Evolutionary conservation across 2,329 filamentous ascomycete genomes (phyloP), one percentile per base, ranked within the genome.

Genomic region (Alternaria panax): DNA sequence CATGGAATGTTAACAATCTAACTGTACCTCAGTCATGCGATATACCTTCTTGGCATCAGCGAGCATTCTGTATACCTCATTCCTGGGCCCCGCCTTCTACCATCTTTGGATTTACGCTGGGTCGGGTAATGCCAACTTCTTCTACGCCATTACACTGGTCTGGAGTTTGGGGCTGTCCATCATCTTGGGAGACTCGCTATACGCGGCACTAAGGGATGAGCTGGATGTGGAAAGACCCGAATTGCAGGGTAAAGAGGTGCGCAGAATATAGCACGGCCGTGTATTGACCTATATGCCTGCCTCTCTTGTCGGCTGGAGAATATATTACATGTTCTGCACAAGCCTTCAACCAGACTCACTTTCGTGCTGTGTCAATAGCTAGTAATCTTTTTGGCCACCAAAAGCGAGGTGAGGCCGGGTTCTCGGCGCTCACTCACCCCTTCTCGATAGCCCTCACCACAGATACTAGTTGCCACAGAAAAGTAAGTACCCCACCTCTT

Each of bases 91-190:
- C 1, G 93, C 93, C 0, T 99, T 99, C 76, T 97, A 98, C 77
- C 90, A 99, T 75, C 83, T 99, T 5, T 99, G 95, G 95, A 94
- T 99, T 58, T 99, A 98, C 74, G 95, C 95, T 2, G 95, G 95
- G 50, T 97, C 93, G 57, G 95, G 95, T 27, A 99, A 99, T 72
- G 95, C 95, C 59, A 99, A 99, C 77, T 99, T 99, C 81, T 99
- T 99, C 81, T 99, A 99, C 75, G 95, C 95, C 66, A 98, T 99
- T 71, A 99, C 95, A 0, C 82, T 99, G n/a, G 95, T 99, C 0
- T 99, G 95, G 95, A 96, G 92, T 74, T 78, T 99, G 24, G 95
- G 92, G 0, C 85, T 96, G 68, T 93, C 93, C 36, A 84, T 99
- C 63, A 81, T 99, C 28, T 86, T 98, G 7, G 92, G 92, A 11